Percentiles rank a stretch among this genome's conserved stretches.
These are phyloP conservation scores for Funneliformis mosseae DNA, from an alignment of 192 early-diverging fungal species.

Conservation along the genomic window DNA sequence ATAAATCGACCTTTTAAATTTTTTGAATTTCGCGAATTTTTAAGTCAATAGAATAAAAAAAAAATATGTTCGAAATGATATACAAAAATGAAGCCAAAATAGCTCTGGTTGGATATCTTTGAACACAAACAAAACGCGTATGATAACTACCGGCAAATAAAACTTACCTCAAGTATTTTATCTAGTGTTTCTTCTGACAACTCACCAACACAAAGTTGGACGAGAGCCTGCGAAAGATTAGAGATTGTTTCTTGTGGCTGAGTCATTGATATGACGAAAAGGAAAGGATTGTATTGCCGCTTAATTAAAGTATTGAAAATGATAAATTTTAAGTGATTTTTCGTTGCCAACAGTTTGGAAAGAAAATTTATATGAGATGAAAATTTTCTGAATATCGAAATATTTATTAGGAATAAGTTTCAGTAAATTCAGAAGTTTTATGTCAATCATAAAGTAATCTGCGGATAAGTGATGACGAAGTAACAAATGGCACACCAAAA, in stretches of 20 bases:
- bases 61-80: not conserved
- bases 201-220: not conserved
- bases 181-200: not conserved
- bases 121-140: not conserved
- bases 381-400: not conserved
- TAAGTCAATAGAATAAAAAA: not conserved
- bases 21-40: not conserved
- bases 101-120: conserved; percentile 1
- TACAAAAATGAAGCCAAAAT: not conserved
- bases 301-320: not conserved
- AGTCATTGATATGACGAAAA: not conserved
- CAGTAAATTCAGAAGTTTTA: not conserved
- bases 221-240: not conserved
- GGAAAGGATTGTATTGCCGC: not conserved
- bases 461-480: not conserved
- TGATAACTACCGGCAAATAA: not conserved
- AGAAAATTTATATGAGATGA: not conserved
- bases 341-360: not conserved
- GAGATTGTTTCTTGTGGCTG: not conserved
- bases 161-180: not conserved
- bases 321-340: not conserved
- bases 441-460: not conserved
- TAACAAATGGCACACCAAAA: too few relatives aligned
- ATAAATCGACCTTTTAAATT: not conserved
- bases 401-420: not conserved